Conservation (phyloP, 306 rosid genomes). For the Quercus wislizeni region DNA sequence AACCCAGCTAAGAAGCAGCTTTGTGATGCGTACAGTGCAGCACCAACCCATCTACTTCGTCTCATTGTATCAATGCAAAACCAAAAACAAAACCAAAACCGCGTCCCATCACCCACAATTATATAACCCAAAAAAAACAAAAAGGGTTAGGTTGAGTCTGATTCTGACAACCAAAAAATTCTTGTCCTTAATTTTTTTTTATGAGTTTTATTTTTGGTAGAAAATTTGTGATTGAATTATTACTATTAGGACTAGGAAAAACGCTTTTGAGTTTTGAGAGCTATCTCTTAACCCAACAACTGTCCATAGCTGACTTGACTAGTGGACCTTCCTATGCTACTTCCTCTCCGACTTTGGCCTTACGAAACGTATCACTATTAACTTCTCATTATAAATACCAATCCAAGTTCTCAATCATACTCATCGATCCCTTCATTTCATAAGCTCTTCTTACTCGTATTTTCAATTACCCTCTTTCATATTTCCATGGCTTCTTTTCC, state of each 20-base stretch:
- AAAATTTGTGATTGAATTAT: too few relatives aligned
- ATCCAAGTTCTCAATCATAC: not conserved
- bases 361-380: too few relatives aligned
- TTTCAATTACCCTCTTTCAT: not conserved
- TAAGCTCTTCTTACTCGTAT: not conserved
- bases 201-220: too few relatives aligned
- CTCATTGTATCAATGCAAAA: not conserved
- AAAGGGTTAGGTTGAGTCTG: too few relatives aligned
- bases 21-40: too few relatives aligned
- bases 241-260: too few relatives aligned
- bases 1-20: too few relatives aligned
- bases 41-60: not conserved
- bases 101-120: conserved; percentile 5
- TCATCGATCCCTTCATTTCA: not conserved
- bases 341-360: not conserved
- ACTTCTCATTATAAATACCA: not conserved
- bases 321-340: not conserved
- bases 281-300: not conserved
- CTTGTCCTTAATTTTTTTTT: too few relatives aligned
- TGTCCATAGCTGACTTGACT: not conserved
- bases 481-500: conserved; percentile 21
- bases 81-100: not conserved
- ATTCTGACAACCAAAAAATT: too few relatives aligned
- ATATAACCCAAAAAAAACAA: too few relatives aligned
- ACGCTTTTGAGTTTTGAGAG: too few relatives aligned